These are phyloP conservation scores for Aspergillus pseudoviridinutans DNA, from an alignment of 2,329 filamentous ascomycete genomes.

Conservation along the genomic window DNA sequence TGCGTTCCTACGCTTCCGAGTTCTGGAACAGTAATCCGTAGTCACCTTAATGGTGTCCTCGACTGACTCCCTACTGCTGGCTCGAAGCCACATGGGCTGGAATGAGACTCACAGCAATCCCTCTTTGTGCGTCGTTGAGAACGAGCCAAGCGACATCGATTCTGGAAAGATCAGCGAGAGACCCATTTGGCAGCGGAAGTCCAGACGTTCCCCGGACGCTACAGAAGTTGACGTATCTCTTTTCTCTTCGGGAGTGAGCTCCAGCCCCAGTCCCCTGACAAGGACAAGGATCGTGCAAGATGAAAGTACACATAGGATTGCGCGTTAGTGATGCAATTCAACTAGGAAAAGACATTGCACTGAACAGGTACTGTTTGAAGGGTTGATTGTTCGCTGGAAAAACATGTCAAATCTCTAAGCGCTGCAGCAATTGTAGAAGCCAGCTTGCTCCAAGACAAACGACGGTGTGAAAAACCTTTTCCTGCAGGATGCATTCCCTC, in stretches of 20 bases:
- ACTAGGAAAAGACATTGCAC: no score
- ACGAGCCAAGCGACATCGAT: no score
- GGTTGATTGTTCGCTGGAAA: no score
- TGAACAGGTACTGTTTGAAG: no score
- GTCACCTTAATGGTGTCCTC: background rate
- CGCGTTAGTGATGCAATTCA: no score
- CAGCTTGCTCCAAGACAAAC: no score
- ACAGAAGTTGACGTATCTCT: background rate
- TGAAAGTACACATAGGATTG: background rate
- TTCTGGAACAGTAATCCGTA: background rate
- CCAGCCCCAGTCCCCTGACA: background rate
- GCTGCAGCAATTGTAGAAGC: no score
- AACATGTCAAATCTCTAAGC: no score
- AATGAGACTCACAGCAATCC: background rate
- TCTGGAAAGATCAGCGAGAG: background rate
- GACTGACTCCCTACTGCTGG: background rate
- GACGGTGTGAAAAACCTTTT: background rate
- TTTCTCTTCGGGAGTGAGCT: background rate
- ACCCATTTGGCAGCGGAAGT: background rate
- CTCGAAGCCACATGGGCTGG: background rate
- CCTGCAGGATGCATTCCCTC: background rate
- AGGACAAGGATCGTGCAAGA: background rate
- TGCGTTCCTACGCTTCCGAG: background rate
- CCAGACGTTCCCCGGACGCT: background rate
- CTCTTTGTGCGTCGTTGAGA: background rate